A percentile compares a stretch with the other conserved stretches of the same genome.
These are phyloP conservation scores for Hylodesmum podocarpum DNA, from an alignment of 306 rosid species.

Conservation along the genomic window DNA sequence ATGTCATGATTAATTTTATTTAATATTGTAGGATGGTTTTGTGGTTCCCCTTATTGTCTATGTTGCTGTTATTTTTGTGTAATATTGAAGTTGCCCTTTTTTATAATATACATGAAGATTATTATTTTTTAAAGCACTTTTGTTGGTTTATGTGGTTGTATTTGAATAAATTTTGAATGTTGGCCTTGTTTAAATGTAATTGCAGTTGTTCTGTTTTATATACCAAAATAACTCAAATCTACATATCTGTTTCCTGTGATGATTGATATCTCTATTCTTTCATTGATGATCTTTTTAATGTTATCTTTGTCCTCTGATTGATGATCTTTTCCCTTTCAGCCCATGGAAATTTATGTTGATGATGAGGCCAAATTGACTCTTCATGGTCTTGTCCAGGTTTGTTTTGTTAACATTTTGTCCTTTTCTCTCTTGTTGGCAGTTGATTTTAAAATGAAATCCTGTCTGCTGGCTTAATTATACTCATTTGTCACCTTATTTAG, in stretches of 20 bases:
- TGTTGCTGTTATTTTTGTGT: background rate
- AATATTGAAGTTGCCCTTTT: background rate
- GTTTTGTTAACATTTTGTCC: background rate
- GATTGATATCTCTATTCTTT: background rate
- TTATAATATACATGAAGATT: background rate
- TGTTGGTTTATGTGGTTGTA: background rate
- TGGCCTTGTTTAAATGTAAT: background rate
- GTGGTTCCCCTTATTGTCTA: background rate
- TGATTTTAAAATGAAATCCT: background rate
- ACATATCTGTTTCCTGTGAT: background rate
- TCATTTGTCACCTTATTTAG: slow-evolving; percentile 29
- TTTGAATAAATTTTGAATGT: background rate
- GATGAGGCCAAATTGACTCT: slow-evolving; percentile 84
- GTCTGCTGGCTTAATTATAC: slow-evolving; percentile 2
- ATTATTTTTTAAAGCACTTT: background rate
- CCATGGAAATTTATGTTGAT: slow-evolving; percentile 79
- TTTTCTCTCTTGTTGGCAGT: background rate
- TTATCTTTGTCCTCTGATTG: slow-evolving; percentile 8
- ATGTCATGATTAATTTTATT: background rate
- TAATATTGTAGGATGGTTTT: background rate
- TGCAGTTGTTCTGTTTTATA: background rate
- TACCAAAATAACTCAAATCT: background rate
- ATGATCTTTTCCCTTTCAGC: slow-evolving; percentile 44
- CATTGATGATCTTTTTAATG: background rate
- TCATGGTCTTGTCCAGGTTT: slow-evolving; percentile 79